These are phyloP conservation scores for Quambalaria eucalypti DNA, from an alignment of 1,284 basidiomycete species.

Conservation along the genomic window DNA sequence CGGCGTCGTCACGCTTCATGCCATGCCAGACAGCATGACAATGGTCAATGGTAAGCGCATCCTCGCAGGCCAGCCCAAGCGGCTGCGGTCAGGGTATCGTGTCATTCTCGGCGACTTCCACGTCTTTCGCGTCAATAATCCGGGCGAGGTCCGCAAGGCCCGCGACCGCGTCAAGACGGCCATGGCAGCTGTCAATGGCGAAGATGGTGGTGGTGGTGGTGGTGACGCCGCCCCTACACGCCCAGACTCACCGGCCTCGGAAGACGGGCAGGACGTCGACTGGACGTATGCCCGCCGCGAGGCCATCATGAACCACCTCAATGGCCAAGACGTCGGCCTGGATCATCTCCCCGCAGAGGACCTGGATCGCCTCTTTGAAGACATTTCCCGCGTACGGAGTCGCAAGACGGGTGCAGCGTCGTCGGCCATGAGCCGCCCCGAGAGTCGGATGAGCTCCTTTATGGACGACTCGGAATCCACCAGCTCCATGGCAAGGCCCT, in stretches of 20 bases:
- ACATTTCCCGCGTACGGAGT: conserved; percentile 30
- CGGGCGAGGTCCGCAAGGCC: conserved; percentile 34
- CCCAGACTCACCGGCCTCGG: conserved; percentile 34
- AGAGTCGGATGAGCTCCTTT: conserved; percentile 35
- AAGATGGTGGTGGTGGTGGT: conserved; percentile 22
- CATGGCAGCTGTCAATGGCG: conserved; percentile 23
- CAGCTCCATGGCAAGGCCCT: conserved; percentile 21
- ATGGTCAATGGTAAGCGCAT: conserved; percentile 70
- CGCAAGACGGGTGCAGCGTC: conserved; percentile 51
- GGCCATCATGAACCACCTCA: conserved; percentile 31
- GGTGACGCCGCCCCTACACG: conserved; percentile 17
- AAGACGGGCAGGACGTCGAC: conserved; percentile 25
- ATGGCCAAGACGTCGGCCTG: conserved; percentile 39
- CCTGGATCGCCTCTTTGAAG: conserved; percentile 41
- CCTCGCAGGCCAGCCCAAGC: conserved; percentile 23
- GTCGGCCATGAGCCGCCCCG: conserved; percentile 32
- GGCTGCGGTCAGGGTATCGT: conserved; percentile 77
- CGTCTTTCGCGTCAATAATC: conserved; percentile 82
- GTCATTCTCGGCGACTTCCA: conserved; percentile 96
- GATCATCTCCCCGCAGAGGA: conserved; percentile 39
- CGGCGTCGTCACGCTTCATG: conserved; percentile 72
- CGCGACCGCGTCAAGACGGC: conserved; percentile 31
- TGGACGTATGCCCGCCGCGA: conserved; percentile 41
- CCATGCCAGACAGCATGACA: conserved; percentile 68
- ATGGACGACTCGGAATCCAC: conserved; percentile 35